Evolutionary conservation across 2,329 filamentous ascomycete genomes (phyloP), one percentile per base, ranked within the genome.

Genomic region (Xylariaceae sp.): DNA sequence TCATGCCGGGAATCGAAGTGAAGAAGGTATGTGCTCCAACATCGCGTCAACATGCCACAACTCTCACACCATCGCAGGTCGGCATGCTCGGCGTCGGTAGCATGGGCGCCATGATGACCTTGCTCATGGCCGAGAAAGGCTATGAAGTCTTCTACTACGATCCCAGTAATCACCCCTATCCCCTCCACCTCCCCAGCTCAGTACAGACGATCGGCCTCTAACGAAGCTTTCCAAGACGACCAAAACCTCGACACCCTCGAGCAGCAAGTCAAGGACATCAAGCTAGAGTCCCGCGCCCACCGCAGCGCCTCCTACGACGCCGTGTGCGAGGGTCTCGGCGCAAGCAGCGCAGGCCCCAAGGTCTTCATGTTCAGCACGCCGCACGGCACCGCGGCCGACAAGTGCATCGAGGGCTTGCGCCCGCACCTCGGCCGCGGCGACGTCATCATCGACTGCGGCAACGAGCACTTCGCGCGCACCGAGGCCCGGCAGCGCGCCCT

Each of bases 391-490:
- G 59, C 63, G 3, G 64, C 61, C 6, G 65, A 69, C 48, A 55
- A 57, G n/a, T 62, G 63, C 18, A 51, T 69, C 9, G 59, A 67
- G 19, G 49, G 52, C 32, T 49, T 63, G 7, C 46, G 42, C 62
- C 66, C 40, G 43, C 80, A 76, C 45, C 64, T 87, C 3, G 68
- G 72, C 15, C 66, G 67, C 34, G 78, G 76, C 12, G 83, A 87
- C 55, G 78, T 87, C 38, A 78, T 87, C 41, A 69, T 87, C 24
- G 83, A 87, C 54, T 79, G 78, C 9, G 79, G 78, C 1, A 87
- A 87, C 52, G 82, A 87, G 60, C 70, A 83, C 55, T 86, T 79
- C 62, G 63, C 71, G 28, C 78, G 76, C 35, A 87, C 83, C 0
- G 78, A 87, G 55, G 60, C 78, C 9, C 66, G 81, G 30, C 82